These are phyloP conservation scores for Acanthamoeba healyi DNA, from an alignment of 208 protist species.

Conservation along the genomic window DNA sequence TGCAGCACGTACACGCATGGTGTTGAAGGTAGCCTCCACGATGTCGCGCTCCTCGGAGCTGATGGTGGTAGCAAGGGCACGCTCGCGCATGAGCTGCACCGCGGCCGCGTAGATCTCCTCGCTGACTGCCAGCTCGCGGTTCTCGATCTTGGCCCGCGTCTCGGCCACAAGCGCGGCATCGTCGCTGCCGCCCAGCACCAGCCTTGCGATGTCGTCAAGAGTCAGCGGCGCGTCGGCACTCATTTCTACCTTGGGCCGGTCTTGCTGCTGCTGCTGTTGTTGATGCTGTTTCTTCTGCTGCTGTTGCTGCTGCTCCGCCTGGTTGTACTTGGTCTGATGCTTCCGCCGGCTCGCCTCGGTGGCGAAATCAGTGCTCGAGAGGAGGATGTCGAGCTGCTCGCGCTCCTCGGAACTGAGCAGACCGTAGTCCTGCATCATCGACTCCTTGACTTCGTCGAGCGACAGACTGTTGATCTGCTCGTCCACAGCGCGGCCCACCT, in stretches of 20 bases:
- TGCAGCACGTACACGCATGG: not conserved
- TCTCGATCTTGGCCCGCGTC: slow-evolving; percentile 19
- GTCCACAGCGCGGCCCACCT: not conserved
- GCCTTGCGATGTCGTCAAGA: not conserved
- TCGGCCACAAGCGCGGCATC: not conserved
- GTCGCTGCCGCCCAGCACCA: not conserved
- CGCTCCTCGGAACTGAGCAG: no score
- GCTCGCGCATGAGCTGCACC: slow-evolving; percentile 24
- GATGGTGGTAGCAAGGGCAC: not conserved
- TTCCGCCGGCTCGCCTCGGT: not conserved
- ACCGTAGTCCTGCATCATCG: no score
- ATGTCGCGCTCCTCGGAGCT: not conserved
- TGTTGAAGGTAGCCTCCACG: not conserved
- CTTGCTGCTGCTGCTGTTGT: no score
- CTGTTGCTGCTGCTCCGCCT: not conserved
- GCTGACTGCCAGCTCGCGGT: not conserved
- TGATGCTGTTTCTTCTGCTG: no score
- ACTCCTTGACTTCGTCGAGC: no score
- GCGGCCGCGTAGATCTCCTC: not conserved
- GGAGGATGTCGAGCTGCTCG: no score
- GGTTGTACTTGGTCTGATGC: not conserved
- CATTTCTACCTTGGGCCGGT: not conserved
- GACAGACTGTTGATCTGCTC: not conserved
- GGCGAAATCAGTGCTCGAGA: no score
- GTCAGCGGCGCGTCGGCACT: not conserved